A percentile compares a stretch with the other conserved stretches of the same genome.
Evolutionary conservation across 768 basidiomycete genomes (phyloP).

Genomic region (Cyathus striatus): DNA sequence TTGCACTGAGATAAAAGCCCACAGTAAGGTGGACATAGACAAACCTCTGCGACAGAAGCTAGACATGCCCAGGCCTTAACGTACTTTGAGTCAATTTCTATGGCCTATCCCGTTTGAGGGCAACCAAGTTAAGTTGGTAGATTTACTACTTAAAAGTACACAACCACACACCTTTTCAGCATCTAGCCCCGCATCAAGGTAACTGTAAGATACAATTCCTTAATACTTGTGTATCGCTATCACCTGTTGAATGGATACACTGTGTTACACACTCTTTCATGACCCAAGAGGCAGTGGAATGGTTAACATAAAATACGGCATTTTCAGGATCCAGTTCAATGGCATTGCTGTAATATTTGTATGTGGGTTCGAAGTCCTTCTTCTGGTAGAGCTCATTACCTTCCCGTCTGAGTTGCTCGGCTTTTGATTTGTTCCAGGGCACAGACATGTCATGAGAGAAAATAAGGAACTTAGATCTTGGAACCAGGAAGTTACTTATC

Average conservation of each 20-base stretch:
- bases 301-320: constrained; percentile 38
- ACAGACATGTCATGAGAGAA: no score
- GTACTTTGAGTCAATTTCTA: constrained; percentile 31
- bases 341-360: constrained; percentile 35
- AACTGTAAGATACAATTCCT: constrained; percentile 11
- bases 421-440: no score
- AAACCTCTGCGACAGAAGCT: constrained; percentile 12
- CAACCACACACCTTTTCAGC: constrained; percentile 17
- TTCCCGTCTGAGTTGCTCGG: constrained; percentile 29
- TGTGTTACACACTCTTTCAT: constrained; percentile 24
- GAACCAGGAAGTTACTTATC: no score
- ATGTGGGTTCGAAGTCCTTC: constrained; percentile 26
- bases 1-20: background rate
- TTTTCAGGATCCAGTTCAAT: constrained; percentile 31
- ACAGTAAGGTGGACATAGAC: background rate
- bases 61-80: constrained; percentile 38
- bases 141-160: no score
- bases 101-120: constrained; percentile 30
- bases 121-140: no score
- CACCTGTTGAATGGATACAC: no score
- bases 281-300: constrained; percentile 32
- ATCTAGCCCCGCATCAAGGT: constrained; percentile 24
- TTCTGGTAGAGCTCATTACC: constrained; percentile 33
- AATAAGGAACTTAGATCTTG: no score
- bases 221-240: no score